A percentile compares a stretch with the other conserved stretches of the same genome.
Conservation (phyloP, 148 eudicot species). For the Fagopyrum homotropicum region DNA sequence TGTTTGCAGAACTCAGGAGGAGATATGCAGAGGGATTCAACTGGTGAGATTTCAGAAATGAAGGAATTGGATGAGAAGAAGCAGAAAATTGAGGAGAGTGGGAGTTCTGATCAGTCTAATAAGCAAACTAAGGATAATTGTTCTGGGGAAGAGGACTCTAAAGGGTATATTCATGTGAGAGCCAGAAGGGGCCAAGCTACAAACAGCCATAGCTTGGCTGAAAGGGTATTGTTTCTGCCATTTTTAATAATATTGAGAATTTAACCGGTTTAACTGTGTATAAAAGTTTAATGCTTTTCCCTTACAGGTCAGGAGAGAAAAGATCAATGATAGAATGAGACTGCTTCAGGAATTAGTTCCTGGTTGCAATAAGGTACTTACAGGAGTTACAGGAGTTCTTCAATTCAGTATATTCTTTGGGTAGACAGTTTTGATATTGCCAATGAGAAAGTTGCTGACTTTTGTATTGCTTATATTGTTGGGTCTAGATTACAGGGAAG, state of each 20-base stretch:
- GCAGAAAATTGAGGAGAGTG: constrained; percentile 14
- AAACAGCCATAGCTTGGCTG: constrained; percentile 23
- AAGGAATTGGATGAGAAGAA: constrained; percentile 16
- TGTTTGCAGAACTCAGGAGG: not conserved
- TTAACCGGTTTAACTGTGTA: not conserved
- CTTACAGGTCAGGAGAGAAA: constrained; percentile 81
- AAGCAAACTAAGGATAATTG: constrained; percentile 16
- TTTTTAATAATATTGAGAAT: not conserved
- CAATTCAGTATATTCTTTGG: not conserved
- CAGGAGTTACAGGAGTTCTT: not conserved
- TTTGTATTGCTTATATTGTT: not conserved
- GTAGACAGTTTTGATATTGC: not conserved
- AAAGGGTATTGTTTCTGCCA: constrained; percentile 17
- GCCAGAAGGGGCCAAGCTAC: constrained; percentile 23
- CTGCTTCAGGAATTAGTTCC: constrained; percentile 98
- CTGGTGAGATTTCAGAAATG: constrained; percentile 9
- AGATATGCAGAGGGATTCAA: constrained; percentile 7
- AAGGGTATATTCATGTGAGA: constrained; percentile 21
- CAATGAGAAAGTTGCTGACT: not conserved
- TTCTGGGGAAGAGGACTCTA: constrained; percentile 15
- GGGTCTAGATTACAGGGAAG: constrained; percentile 76
- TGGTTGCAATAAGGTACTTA: constrained; percentile 82
- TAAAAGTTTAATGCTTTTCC: not conserved
- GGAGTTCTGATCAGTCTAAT: constrained; percentile 10
- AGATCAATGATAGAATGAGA: constrained; percentile 93